These are phyloP conservation scores for Aureobasidium namibiae DNA, from an alignment of 2,329 filamentous ascomycete species.

Conservation along the genomic window DNA sequence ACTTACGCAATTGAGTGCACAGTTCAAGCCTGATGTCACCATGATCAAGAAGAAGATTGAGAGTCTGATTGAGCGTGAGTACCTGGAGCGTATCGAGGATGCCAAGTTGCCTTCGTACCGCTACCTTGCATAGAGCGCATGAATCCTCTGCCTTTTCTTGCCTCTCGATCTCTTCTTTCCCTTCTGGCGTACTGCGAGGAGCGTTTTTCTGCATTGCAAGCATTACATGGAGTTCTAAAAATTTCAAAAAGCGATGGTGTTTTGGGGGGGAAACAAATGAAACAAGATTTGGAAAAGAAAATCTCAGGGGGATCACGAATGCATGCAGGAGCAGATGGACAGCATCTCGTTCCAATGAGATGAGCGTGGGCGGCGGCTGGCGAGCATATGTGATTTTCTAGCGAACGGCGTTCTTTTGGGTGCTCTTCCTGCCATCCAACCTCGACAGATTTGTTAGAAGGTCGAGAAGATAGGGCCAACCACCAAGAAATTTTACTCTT, in stretches of 20 bases:
- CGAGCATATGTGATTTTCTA: no score
- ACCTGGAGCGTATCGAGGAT: conserved; percentile 67
- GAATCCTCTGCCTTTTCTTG: no score
- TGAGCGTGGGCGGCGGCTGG: no score
- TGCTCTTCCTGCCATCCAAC: no score
- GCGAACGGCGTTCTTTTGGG: no score
- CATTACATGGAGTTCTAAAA: not conserved
- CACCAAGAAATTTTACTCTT: no score
- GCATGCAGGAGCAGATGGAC: no score
- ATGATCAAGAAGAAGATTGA: conserved; percentile 80
- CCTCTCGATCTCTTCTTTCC: not conserved
- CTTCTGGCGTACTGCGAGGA: not conserved
- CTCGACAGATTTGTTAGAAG: no score
- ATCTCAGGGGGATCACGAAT: no score
- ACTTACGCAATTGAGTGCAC: conserved; percentile 56
- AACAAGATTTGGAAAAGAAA: no score
- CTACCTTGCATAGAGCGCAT: conserved; percentile 50
- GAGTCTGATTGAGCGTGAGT: conserved; percentile 67
- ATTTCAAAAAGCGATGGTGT: not conserved
- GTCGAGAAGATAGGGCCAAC: no score
- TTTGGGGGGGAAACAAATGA: not conserved
- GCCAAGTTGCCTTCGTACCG: conserved; percentile 55
- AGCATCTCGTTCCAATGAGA: no score
- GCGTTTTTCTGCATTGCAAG: not conserved
- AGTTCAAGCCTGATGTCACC: conserved; percentile 67